A percentile compares a stretch with the other conserved stretches of the same genome.
These are phyloP conservation scores for Nyctanthes arbortristis DNA, from an alignment of 257 asterid species.

Conservation along the genomic window DNA sequence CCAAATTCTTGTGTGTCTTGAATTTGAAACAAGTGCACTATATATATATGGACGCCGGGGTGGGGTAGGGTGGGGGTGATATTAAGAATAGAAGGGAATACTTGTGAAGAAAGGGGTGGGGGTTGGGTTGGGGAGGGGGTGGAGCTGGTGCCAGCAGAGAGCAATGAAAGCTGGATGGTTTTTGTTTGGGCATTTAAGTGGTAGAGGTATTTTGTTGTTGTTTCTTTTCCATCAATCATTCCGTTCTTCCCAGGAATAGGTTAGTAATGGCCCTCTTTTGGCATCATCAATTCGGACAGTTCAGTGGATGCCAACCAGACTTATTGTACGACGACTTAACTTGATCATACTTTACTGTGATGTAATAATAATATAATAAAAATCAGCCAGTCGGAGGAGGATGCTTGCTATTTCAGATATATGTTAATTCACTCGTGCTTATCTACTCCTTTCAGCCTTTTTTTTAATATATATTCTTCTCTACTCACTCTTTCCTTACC, in stretches of 20 bases:
- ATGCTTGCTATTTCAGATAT: background rate
- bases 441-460: slow-evolving; percentile 19
- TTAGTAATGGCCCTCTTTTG: slow-evolving; percentile 28
- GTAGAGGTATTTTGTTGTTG: slow-evolving; percentile 14
- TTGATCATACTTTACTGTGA: background rate
- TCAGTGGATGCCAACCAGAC: slow-evolving; percentile 55
- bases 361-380: too few relatives aligned
- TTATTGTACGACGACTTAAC: too few relatives aligned
- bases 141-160: slow-evolving; percentile 61
- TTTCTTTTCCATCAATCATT: slow-evolving; percentile 35
- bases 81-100: too few relatives aligned
- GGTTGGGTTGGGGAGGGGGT: slow-evolving; percentile 1
- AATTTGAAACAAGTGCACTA: slow-evolving; percentile 12
- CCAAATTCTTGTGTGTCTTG: slow-evolving; percentile 5
- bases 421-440: slow-evolving; percentile 15
- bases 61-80: background rate
- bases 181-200: slow-evolving; percentile 23
- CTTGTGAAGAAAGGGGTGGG: too few relatives aligned
- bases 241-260: slow-evolving; percentile 20
- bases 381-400: too few relatives aligned
- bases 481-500: background rate
- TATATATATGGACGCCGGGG: slow-evolving; percentile 25
- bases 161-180: slow-evolving; percentile 44
- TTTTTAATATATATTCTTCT: slow-evolving; percentile 3
- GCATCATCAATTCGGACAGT: slow-evolving; percentile 30